Percentiles rank a stretch among this genome's conserved stretches.
phyloP scores from a whole-genome alignment of 306 rosid species.

The Sechiopsis laciniata region DNA sequence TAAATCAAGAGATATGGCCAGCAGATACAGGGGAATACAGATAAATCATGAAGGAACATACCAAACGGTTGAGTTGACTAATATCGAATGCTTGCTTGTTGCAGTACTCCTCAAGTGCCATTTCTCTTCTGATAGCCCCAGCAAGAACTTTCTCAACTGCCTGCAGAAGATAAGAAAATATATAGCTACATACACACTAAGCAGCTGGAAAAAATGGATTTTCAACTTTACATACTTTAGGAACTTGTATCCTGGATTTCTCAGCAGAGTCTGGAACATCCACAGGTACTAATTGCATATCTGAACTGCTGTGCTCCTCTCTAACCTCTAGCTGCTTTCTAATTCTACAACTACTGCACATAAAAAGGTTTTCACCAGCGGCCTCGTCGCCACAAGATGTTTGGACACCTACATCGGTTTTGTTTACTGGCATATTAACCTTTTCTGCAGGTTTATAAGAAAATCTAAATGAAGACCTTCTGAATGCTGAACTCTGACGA shows the following conservation, averaged over 20 bases:
- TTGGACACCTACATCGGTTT: conserved; percentile 76
- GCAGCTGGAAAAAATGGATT: conserved; percentile 24
- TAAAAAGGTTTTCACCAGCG: conserved; percentile 38
- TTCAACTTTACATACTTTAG: conserved; percentile 56
- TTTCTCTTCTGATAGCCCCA: conserved; percentile 91
- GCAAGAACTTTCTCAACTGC: conserved; percentile 91
- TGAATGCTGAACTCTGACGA: conserved; percentile 56
- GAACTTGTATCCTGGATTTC: conserved; percentile 64
- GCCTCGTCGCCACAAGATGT: conserved; percentile 40
- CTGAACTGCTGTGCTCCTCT: conserved; percentile 46
- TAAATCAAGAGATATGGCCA: conserved; percentile 23
- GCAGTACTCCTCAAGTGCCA: conserved; percentile 91
- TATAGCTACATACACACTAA: conserved; percentile 16
- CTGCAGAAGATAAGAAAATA: conserved; percentile 31
- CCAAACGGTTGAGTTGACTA: conserved; percentile 88
- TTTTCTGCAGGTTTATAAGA: conserved; percentile 60
- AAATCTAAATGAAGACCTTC: conserved; percentile 66
- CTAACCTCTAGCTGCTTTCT: conserved; percentile 45
- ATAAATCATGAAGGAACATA: conserved; percentile 29
- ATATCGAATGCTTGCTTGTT: conserved; percentile 73
- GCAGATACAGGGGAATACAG: conserved; percentile 13
- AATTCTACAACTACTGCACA: conserved; percentile 62
- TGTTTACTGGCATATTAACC: conserved; percentile 40
- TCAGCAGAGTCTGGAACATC: conserved; percentile 57
- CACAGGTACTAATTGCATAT: conserved; percentile 62